Base-by-base conservation (phyloP, 257 asterid species). In the Capsicum rhomboideum region DNA sequence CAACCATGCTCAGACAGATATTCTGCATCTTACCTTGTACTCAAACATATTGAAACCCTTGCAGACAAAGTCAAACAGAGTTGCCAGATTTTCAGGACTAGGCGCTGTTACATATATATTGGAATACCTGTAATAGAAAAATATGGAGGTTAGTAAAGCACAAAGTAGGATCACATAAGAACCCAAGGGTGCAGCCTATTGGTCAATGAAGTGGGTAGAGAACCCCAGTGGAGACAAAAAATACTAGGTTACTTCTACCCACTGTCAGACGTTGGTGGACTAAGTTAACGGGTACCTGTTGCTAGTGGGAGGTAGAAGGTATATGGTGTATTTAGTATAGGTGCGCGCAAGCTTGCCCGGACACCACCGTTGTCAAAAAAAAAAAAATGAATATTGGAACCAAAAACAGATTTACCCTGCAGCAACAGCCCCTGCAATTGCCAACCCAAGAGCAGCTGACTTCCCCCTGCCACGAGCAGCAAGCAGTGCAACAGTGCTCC, bases 391-490 rank as follows among this genome's bases (percentile, higher is more conserved):
- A n/a, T 78, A 82, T 81, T 40, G 46, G 29, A 58, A 74, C 58
- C 78, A 59, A 84, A 88, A 59, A 50, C 31, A 85, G 66, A 84
- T 85, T 79, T 93, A 93, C 97, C 99, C 99, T 6, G 97, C 93
- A 79, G 95, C 98, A 87, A 94, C 88, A 86, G 98, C 98, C 83
- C 99, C 98, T 40, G 99, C 93, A 79, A 96, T 88, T 83, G 98
- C 98, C 68, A 96, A 87, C 67, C 99, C 99, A 88, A 96, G 98
- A 80, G 99, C 97, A 82, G 99, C 97, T 31, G 99, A 96, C 90
- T 96, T 96, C 83, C 99, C 99, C 78, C 99, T 96, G 44, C 99
- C 98, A 86, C 98, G 98, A 80, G 94, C 96, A 85, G 97, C 98
- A 84, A 96, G 91, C 82, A 93, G 81, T 75, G 98, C 99, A 67